These are phyloP conservation scores for Trypanosoma grayi DNA, from an alignment of 208 protist species.

Conservation along the genomic window DNA sequence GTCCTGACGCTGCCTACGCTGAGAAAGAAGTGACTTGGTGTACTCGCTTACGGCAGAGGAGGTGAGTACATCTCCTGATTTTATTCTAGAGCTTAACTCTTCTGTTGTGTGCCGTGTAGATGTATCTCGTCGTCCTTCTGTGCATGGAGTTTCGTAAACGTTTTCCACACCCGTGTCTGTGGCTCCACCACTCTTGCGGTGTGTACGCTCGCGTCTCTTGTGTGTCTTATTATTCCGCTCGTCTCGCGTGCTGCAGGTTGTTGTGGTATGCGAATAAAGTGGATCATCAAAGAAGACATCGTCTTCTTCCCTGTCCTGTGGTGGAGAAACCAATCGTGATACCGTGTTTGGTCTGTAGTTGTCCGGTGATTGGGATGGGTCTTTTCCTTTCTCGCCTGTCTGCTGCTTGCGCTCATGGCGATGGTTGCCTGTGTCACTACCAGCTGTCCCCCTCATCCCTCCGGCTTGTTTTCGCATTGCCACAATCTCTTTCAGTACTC, in stretches of 20 bases:
- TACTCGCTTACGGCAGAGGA: conserved; percentile 13
- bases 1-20: neutral
- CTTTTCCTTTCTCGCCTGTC: neutral
- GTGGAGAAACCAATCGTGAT: neutral
- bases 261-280: neutral
- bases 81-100: neutral
- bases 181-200: neutral
- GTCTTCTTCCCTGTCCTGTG: neutral
- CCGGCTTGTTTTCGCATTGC: neutral
- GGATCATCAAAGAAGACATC: conserved; percentile 23
- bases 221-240: neutral
- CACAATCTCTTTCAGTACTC: conserved; percentile 16
- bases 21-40: conserved; percentile 15
- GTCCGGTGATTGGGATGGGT: neutral
- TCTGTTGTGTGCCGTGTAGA: neutral
- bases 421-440: neutral
- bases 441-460: neutral
- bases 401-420: neutral
- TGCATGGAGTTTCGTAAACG: neutral
- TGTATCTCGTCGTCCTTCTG: neutral
- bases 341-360: neutral
- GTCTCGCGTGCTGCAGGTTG: neutral
- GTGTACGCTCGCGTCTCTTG: neutral
- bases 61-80: neutral
- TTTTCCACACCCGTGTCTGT: neutral